Evolutionary conservation across 495 filamentous ascomycete genomes (phyloP).

Genomic region (Aspergillus coremiiformis): DNA sequence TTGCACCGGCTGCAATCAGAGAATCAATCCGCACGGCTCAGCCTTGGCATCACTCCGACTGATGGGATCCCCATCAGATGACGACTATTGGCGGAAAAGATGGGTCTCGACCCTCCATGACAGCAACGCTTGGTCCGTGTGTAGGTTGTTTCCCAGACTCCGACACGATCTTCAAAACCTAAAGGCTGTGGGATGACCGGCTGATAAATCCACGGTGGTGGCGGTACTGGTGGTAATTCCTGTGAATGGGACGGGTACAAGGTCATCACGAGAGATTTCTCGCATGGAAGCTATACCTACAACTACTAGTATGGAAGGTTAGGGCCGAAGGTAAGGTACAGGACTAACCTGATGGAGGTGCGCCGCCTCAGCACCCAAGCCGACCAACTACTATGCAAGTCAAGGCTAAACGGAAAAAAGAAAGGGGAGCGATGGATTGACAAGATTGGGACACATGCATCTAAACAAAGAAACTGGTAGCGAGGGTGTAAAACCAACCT

Average conservation of each 20-base stretch:
- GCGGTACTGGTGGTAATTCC: background rate
- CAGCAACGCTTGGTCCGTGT: constrained; percentile 18
- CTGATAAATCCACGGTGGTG: background rate
- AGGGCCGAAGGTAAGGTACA: background rate
- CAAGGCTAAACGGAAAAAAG: background rate
- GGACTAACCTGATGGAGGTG: background rate
- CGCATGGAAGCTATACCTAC: background rate
- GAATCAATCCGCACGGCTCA: background rate
- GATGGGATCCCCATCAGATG: constrained; percentile 1
- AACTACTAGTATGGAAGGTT: background rate
- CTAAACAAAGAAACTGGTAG: background rate
- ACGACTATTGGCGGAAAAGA: constrained; percentile 4
- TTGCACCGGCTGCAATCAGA: constrained; percentile 1
- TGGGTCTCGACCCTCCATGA: constrained; percentile 12
- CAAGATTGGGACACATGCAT: background rate
- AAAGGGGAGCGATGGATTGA: background rate
- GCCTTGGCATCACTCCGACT: background rate
- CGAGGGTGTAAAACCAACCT: background rate
- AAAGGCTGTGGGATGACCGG: background rate
- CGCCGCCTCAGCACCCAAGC: background rate
- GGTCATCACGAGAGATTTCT: background rate
- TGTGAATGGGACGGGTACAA: background rate
- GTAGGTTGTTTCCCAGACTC: background rate
- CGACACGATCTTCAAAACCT: background rate
- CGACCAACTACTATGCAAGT: background rate